phyloP scores from a whole-genome alignment of 345 rosid species.

The Linum lewisii region DNA sequence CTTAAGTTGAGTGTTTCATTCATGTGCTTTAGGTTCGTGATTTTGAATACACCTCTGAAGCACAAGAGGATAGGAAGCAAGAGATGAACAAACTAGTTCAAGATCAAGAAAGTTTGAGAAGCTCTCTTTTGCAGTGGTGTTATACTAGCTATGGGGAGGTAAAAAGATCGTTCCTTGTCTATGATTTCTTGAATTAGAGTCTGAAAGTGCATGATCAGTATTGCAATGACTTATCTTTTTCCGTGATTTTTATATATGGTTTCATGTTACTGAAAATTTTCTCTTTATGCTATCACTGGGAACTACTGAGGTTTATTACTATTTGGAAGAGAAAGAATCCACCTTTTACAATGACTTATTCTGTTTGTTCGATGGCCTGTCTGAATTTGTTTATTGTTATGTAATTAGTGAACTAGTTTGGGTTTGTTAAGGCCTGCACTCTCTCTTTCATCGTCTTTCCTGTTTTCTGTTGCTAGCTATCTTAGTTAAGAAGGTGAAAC shows the following conservation, averaged over 20 bases:
- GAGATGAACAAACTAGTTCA: conserved; percentile 64
- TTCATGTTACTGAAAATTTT: neutral
- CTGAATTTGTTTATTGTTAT: neutral
- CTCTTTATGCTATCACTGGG: neutral
- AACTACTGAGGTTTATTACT: neutral
- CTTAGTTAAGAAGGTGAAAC: neutral
- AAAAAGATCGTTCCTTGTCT: conserved; percentile 10
- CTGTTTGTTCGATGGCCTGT: neutral
- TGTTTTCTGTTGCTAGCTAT: neutral
- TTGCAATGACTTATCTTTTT: neutral
- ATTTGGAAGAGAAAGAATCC: neutral
- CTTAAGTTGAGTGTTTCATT: conserved; percentile 5
- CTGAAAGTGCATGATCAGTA: neutral
- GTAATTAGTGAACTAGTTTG: neutral
- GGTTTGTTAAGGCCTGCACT: neutral
- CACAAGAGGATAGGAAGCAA: conserved; percentile 73
- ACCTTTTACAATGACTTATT: neutral
- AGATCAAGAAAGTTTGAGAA: conserved; percentile 76
- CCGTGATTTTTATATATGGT: neutral
- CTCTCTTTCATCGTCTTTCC: neutral
- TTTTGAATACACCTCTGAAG: conserved; percentile 82
- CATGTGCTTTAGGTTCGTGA: conserved; percentile 63
- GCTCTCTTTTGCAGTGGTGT: conserved; percentile 96
- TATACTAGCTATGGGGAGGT: conserved; percentile 98
- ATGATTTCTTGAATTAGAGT: neutral